These are phyloP conservation scores for Lipomyces lipofer DNA, from an alignment of 805 yeast species.

Conservation along the genomic window DNA sequence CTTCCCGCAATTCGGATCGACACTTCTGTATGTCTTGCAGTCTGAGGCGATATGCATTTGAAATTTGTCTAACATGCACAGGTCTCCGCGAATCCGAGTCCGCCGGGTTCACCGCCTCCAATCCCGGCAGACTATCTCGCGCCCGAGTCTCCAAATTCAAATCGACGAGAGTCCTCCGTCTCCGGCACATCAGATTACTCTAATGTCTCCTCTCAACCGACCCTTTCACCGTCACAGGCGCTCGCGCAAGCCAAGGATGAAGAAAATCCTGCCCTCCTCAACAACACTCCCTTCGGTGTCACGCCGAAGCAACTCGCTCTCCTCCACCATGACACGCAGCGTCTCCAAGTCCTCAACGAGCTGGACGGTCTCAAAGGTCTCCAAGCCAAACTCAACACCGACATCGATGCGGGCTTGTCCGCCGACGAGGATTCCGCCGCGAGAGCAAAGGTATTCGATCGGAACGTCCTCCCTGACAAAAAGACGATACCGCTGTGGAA, in stretches of 20 bases:
- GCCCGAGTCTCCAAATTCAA: background rate
- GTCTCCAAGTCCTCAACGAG: conserved; percentile 40
- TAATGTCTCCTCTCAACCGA: conserved; percentile 18
- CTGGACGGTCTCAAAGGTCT: conserved; percentile 44
- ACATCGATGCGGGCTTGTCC: conserved; percentile 38
- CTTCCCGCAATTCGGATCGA: conserved; percentile 27
- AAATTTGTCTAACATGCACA: background rate
- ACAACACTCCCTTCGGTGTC: conserved; percentile 27
- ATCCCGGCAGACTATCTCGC: background rate
- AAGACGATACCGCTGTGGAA: conserved; percentile 65
- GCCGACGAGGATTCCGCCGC: conserved; percentile 28
- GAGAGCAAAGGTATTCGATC: conserved; percentile 60
- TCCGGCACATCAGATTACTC: conserved; percentile 7
- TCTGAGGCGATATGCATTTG: background rate
- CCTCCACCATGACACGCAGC: conserved; percentile 42
- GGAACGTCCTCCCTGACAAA: conserved; percentile 69
- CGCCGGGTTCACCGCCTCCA: background rate
- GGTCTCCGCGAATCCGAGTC: conserved; percentile 1
- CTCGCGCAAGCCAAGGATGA: conserved; percentile 18
- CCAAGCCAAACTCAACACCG: conserved; percentile 37
- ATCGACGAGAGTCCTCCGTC: conserved; percentile 1
- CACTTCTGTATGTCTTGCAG: conserved; percentile 14
- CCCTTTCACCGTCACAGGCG: conserved; percentile 20
- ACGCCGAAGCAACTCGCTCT: conserved; percentile 31
- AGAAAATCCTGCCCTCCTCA: conserved; percentile 13